phyloP scores from a whole-genome alignment of 2,329 filamentous ascomycete genomes.

The Penicillium sp. region DNA sequence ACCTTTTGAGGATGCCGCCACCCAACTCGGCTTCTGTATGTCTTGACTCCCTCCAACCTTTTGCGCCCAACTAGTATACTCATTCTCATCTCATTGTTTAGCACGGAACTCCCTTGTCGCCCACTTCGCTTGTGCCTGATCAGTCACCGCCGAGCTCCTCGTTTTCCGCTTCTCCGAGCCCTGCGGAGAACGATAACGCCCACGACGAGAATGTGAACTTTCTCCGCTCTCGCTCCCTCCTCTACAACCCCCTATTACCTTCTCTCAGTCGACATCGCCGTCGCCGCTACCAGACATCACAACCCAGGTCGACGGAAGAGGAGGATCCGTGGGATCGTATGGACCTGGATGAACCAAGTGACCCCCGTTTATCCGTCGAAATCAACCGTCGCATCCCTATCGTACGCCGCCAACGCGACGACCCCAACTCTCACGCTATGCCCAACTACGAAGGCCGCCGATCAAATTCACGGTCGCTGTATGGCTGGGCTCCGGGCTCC shows the following conservation, averaged over 20 bases:
- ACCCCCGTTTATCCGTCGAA: constrained; percentile 29
- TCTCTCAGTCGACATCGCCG: constrained; percentile 31
- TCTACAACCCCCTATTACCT: constrained; percentile 22
- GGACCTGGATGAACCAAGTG: constrained; percentile 32
- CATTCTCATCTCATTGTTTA: constrained; percentile 4
- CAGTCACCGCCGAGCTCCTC: constrained; percentile 41
- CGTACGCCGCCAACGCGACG: constrained; percentile 38
- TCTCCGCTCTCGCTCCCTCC: constrained; percentile 41
- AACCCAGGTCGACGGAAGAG: constrained; percentile 23
- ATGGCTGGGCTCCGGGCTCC: constrained; percentile 56
- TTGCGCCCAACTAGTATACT: constrained; percentile 1
- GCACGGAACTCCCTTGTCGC: constrained; percentile 26
- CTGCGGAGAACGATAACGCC: constrained; percentile 43
- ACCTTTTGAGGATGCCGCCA: constrained; percentile 36
- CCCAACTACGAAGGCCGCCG: constrained; percentile 52
- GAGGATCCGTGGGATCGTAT: constrained; percentile 27
- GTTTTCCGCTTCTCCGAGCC: constrained; percentile 47
- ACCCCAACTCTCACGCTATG: constrained; percentile 40
- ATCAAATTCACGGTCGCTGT: constrained; percentile 51
- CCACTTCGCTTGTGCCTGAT: constrained; percentile 31
- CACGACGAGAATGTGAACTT: constrained; percentile 50
- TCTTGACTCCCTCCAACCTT: constrained; percentile 7
- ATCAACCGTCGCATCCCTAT: constrained; percentile 43
- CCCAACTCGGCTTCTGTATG: constrained; percentile 43
- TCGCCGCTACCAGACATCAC: constrained; percentile 25